Base-by-base conservation (phyloP, 2,329 filamentous ascomycete genomes). In the Xylariaceae sp. region DNA sequence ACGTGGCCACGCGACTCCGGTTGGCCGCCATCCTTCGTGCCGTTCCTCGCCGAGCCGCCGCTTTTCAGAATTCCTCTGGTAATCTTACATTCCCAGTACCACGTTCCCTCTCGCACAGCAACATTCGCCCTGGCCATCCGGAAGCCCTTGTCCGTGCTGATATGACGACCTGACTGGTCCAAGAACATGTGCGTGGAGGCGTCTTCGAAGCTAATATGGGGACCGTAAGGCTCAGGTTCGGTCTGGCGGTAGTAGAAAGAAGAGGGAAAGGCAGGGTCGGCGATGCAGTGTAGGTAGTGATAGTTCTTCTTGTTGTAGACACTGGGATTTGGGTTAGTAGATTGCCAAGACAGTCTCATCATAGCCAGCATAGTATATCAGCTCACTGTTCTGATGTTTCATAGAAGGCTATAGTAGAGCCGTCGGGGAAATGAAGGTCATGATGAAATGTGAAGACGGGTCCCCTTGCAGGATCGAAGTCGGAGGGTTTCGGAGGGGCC, bases 1-100 rank as follows among this genome's bases (percentile, higher is more conserved):
- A 97, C 86, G 67, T 80, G 88, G 65, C 77, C 80, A 43, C 76
- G 78, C 50, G 79, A 76, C 32, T 77, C 73, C 12, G 72, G 68
- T 45, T 75, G 77, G 35, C 70, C 70, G 4, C 76, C 74, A 2
- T 70, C 68, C 7, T 74, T 71, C 45, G 71, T 72, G 48, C 72
- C 71, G 2, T 81, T 75, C 42, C 89, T 84, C 1, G 40, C 12
- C 6, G 26, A 47, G 2, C 34, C 12, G 0, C 51, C 47, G 12
- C 39, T 26, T n/a, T 51, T 54, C 31, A 60, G 29, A 27, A 60
- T 57, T 37, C 94, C 94, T 61, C 85, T 84, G 7, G 91, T 86
- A 51, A 99, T 84, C 66, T 88, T 91, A 71, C 92, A 91, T 72
- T 99, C 94, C 78, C 91, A 99, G 71, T 95, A 99, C 77, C 89